Percentiles rank a stretch among this genome's conserved stretches.
These are phyloP conservation scores for Tagetes erecta DNA, from an alignment of 129 eudicot species.

Conservation along the genomic window DNA sequence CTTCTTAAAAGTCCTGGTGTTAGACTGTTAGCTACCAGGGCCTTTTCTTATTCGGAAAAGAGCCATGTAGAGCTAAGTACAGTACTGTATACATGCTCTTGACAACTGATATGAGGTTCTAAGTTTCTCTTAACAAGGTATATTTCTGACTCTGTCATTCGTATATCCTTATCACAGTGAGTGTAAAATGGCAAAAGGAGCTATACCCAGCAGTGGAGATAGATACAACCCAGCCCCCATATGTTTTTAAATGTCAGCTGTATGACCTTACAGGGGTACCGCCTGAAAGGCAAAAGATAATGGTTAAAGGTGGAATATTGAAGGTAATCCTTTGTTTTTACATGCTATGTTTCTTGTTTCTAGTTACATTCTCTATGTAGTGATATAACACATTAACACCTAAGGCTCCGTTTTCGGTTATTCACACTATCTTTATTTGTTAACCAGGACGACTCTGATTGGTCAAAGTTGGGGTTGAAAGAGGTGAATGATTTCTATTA, in stretches of 20 bases:
- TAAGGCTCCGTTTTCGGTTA: neutral
- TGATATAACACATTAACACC: neutral
- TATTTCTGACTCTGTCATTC: constrained; percentile 21
- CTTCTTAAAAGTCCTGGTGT: neutral
- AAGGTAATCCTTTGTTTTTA: constrained; percentile 54
- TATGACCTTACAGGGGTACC: constrained; percentile 97
- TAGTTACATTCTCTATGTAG: constrained; percentile 5
- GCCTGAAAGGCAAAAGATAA: constrained; percentile 96
- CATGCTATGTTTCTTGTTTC: neutral
- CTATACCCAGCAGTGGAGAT: constrained; percentile 73
- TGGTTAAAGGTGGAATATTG: constrained; percentile 90
- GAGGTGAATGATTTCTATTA: constrained; percentile 53
- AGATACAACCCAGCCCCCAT: constrained; percentile 93
- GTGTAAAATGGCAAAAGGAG: constrained; percentile 97
- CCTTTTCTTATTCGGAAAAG: neutral
- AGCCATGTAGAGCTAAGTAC: constrained; percentile 2
- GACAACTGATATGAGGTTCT: constrained; percentile 8
- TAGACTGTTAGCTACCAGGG: constrained; percentile 6
- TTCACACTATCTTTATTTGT: constrained; percentile 8
- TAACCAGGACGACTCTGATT: constrained; percentile 89
- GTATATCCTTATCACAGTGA: constrained; percentile 52
- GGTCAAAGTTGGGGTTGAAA: constrained; percentile 92
- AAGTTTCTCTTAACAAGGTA: constrained; percentile 14
- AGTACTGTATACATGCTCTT: constrained; percentile 8
- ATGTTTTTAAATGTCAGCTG: constrained; percentile 85